A percentile compares a stretch with the other conserved stretches of the same genome.
Conservation (phyloP, 164 flowering plant species). For the Kingdonia uniflora region DNA sequence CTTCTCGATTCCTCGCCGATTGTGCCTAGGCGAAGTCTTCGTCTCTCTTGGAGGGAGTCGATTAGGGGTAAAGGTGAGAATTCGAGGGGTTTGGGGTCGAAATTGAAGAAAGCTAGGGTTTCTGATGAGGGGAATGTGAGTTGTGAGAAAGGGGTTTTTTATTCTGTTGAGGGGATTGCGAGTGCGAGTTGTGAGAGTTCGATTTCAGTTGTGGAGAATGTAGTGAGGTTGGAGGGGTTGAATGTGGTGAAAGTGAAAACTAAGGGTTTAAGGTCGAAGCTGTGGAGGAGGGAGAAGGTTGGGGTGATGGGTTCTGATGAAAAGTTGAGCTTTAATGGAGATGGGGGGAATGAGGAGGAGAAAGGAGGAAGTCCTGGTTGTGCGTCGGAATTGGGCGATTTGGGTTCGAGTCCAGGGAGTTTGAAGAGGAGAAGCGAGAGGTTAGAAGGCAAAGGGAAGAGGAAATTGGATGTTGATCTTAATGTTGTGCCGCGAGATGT, state of each 20-base stretch:
- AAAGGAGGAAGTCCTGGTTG: no score
- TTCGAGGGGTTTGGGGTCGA: constrained; percentile 1
- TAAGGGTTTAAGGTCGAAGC: constrained; percentile 4
- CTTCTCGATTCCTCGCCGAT: neutral
- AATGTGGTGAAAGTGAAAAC: constrained; percentile 3
- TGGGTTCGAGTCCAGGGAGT: neutral
- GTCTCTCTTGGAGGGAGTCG: neutral
- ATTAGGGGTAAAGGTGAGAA: neutral
- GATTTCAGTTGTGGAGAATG: no score
- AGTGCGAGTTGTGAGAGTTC: no score
- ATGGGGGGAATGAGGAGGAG: no score
- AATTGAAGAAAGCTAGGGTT: neutral
- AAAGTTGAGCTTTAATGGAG: no score
- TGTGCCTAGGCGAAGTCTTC: neutral
- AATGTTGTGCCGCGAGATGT: constrained; percentile 1
- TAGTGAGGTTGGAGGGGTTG: no score
- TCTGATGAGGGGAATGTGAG: constrained; percentile 4
- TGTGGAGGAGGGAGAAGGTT: constrained; percentile 4
- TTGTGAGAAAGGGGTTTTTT: no score
- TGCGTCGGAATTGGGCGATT: neutral
- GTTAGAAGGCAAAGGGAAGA: neutral
- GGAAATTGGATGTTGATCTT: neutral
- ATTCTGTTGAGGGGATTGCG: no score
- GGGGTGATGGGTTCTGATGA: constrained; percentile 1
- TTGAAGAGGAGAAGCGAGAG: neutral